These are phyloP conservation scores for Hamamelis virginiana DNA, from an alignment of 164 flowering plant genomes.

Conservation along the genomic window DNA sequence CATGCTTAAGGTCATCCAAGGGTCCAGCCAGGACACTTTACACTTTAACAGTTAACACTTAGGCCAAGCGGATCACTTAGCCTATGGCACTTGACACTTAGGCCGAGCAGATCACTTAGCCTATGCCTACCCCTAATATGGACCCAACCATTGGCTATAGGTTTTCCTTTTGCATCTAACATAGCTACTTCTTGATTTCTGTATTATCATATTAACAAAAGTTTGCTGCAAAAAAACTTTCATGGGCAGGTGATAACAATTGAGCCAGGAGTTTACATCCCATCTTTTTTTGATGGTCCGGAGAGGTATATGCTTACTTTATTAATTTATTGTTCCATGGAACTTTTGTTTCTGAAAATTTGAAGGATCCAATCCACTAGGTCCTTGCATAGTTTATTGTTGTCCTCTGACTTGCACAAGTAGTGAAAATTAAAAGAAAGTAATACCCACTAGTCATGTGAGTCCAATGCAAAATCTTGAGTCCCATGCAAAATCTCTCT, in stretches of 20 bases:
- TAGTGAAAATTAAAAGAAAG: neutral
- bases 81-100: too few relatives aligned
- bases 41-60: too few relatives aligned
- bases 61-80: too few relatives aligned
- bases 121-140: too few relatives aligned
- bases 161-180: neutral
- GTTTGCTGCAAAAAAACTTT: neutral
- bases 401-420: neutral
- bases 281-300: slow-evolving; percentile 54
- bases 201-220: neutral
- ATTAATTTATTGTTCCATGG: neutral
- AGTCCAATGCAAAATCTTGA: neutral
- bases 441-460: neutral
- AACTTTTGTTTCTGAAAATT: neutral
- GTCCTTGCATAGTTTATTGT: neutral
- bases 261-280: slow-evolving; percentile 94
- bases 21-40: too few relatives aligned
- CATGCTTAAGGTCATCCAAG: too few relatives aligned
- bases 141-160: neutral
- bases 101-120: too few relatives aligned
- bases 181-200: neutral
- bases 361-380: neutral
- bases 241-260: slow-evolving; percentile 77
- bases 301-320: slow-evolving; percentile 54
- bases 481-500: neutral